Conservation (phyloP, 306 rosid genomes). For the Amphicarpaea edgeworthii region DNA sequence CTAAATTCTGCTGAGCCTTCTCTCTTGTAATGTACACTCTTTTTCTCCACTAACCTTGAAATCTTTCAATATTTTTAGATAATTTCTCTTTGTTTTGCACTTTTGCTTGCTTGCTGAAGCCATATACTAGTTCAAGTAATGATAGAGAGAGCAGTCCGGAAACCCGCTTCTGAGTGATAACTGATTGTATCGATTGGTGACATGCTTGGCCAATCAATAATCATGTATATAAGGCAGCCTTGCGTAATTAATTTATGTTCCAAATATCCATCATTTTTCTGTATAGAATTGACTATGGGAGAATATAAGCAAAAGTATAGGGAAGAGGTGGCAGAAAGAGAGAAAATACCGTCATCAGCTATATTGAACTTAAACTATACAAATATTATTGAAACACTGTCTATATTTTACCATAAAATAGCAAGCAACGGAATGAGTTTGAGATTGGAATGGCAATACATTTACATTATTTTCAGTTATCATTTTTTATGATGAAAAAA, state of each 20-base stretch:
- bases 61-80: slow-evolving; percentile 51
- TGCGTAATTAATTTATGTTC: slow-evolving; percentile 1
- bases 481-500: too few relatives aligned
- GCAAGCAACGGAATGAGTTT: neutral
- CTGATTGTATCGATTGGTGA: slow-evolving; percentile 32
- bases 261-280: neutral
- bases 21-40: neutral
- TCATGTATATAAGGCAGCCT: slow-evolving; percentile 19
- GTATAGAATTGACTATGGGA: neutral
- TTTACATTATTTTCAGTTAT: too few relatives aligned
- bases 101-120: slow-evolving; percentile 61
- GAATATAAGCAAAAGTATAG: neutral
- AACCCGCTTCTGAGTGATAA: slow-evolving; percentile 60
- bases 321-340: neutral
- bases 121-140: slow-evolving; percentile 25
- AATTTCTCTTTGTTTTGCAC: slow-evolving; percentile 64
- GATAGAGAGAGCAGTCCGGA: slow-evolving; percentile 53
- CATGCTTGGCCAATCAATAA: neutral
- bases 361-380: neutral
- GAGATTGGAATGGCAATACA: too few relatives aligned
- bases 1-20: slow-evolving; percentile 17
- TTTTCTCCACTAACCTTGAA: slow-evolving; percentile 31
- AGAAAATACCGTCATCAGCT: neutral
- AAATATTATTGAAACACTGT: neutral
- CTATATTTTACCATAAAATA: neutral